Conservation (phyloP, 306 rosid species). For the Prunus padus region DNA sequence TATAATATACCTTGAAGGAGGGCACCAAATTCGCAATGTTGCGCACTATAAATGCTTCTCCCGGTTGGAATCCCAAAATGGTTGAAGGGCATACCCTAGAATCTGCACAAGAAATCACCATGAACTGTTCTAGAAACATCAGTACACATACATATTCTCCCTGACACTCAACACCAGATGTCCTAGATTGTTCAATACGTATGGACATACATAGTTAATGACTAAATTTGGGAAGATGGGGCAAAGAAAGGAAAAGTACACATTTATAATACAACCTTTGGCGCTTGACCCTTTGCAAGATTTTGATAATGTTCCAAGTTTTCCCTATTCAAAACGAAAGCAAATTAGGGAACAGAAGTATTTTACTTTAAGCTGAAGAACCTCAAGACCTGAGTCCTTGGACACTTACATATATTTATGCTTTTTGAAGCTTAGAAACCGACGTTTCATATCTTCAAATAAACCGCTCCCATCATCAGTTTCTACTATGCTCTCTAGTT, state of each 20-base stretch:
- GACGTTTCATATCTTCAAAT: conserved; percentile 64
- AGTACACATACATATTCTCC: conserved; percentile 29
- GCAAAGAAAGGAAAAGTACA: conserved; percentile 9
- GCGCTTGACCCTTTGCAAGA: conserved; percentile 78
- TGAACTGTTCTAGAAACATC: conserved; percentile 71
- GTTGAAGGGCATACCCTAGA: conserved; percentile 93
- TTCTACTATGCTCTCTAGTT: conserved; percentile 36
- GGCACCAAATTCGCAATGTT: conserved; percentile 94
- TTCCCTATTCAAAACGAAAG: conserved; percentile 47
- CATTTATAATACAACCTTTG: conserved; percentile 54
- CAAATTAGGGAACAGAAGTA: conserved; percentile 14
- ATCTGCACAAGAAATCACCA: conserved; percentile 98
- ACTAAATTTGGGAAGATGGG: neutral
- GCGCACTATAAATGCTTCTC: conserved; percentile 86
- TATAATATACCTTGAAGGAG: conserved; percentile 61
- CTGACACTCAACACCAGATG: conserved; percentile 11
- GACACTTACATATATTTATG: conserved; percentile 62
- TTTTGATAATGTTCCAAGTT: conserved; percentile 60
- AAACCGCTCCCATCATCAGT: conserved; percentile 42
- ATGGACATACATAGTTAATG: neutral
- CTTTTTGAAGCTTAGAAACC: conserved; percentile 73
- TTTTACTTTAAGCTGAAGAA: neutral
- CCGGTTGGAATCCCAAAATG: conserved; percentile 89
- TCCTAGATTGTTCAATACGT: neutral
- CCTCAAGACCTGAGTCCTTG: conserved; percentile 16